Conservation (phyloP, 2,329 filamentous ascomycete species). For the Trichoderma aggressivum region DNA sequence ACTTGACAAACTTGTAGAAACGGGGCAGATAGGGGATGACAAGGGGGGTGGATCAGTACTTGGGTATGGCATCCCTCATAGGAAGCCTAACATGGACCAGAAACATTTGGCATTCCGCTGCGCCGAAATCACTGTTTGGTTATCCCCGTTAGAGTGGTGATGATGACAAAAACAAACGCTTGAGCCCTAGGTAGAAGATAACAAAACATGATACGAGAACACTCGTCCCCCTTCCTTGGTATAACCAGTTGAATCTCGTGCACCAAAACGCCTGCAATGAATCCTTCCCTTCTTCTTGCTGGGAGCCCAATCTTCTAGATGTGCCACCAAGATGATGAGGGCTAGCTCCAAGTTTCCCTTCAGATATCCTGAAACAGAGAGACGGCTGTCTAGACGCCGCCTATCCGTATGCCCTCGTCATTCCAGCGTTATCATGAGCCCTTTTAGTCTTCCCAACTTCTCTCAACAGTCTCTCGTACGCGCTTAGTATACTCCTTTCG, state of each 20-base stretch:
- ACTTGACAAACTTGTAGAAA: neutral
- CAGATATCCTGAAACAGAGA: neutral
- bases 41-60: neutral
- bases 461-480: constrained; percentile 94
- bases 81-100: neutral
- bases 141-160: neutral
- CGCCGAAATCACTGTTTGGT: neutral
- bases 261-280: constrained; percentile 32
- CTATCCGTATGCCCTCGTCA: neutral
- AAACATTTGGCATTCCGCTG: neutral
- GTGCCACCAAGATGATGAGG: neutral
- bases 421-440: neutral
- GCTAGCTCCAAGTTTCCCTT: neutral
- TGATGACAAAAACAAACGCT: neutral
- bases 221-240: constrained; percentile 25
- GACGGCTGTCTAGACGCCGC: neutral
- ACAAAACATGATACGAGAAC: constrained; percentile 15
- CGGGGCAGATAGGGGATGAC: neutral
- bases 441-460: constrained; percentile 90
- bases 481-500: constrained; percentile 93
- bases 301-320: neutral
- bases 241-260: constrained; percentile 32
- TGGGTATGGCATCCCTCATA: neutral
- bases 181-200: constrained; percentile 20
- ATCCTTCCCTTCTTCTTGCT: neutral